Conservation (phyloP, 306 rosid genomes). For the Malus fusca region DNA sequence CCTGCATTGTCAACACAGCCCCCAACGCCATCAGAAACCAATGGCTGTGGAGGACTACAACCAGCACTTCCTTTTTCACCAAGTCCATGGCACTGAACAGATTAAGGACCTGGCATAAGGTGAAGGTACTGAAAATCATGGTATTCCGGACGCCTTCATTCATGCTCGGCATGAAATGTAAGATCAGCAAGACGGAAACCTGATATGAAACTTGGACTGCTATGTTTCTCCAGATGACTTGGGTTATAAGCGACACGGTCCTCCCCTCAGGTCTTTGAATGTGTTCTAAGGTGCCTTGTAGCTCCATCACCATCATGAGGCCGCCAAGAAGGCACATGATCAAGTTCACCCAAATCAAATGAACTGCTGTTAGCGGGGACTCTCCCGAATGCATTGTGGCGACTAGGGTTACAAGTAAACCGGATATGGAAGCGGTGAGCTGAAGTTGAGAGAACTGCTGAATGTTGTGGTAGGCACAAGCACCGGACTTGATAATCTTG, state of each 20-base stretch:
- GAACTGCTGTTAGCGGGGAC: constrained; percentile 43
- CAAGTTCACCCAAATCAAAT: constrained; percentile 50
- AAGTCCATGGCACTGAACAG: constrained; percentile 35
- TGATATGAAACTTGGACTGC: constrained; percentile 43
- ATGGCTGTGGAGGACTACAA: constrained; percentile 17
- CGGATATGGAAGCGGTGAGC: constrained; percentile 37
- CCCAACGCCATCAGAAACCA: constrained; percentile 32
- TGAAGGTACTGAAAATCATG: constrained; percentile 51
- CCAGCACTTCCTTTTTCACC: constrained; percentile 17
- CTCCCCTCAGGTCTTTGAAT: constrained; percentile 9
- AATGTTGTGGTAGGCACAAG: constrained; percentile 35
- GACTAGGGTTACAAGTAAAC: constrained; percentile 29
- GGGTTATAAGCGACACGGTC: constrained; percentile 24
- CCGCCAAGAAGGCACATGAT: constrained; percentile 37
- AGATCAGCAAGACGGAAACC: constrained; percentile 24
- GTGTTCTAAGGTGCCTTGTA: constrained; percentile 11
- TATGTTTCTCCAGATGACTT: constrained; percentile 25
- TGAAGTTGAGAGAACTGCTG: constrained; percentile 53
- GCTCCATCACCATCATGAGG: constrained; percentile 49
- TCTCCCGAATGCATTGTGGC: constrained; percentile 39
- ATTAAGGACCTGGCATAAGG: constrained; percentile 49
- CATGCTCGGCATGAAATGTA: constrained; percentile 15
- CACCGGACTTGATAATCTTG: constrained; percentile 24
- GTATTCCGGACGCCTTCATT: constrained; percentile 21
- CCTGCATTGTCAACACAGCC: constrained; percentile 32